Conservation (phyloP, 208 protist species). For the Trypanosoma congolense region DNA sequence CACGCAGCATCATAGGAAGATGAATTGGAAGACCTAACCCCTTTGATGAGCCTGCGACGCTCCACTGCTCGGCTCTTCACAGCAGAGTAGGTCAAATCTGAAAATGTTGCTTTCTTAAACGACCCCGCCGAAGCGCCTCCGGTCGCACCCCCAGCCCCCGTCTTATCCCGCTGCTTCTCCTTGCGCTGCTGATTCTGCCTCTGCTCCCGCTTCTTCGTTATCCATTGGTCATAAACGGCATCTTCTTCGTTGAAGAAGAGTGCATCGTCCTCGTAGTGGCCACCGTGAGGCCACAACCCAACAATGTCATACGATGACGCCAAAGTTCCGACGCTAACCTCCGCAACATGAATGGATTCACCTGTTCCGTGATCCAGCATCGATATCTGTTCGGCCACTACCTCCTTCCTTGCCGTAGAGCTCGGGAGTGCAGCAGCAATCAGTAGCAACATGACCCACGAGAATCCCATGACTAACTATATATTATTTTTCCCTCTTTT, state of each 20-base stretch:
- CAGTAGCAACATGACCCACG: no score
- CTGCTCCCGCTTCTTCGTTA: conserved; percentile 1
- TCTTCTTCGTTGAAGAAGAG: conserved; percentile 56
- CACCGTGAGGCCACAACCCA: conserved; percentile 40
- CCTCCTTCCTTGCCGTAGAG: no score
- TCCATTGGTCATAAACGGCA: conserved; percentile 30
- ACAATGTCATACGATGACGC: neutral
- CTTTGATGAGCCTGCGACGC: conserved; percentile 5
- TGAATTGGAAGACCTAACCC: conserved; percentile 5
- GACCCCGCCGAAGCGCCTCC: neutral
- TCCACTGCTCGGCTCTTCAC: conserved; percentile 8
- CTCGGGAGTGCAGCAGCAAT: neutral
- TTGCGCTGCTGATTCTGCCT: conserved; percentile 2
- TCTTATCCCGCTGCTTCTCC: neutral
- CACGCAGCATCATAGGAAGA: conserved; percentile 10
- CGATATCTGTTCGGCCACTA: neutral
- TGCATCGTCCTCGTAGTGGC: conserved; percentile 22
- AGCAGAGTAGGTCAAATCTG: neutral
- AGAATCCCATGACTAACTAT: no score
- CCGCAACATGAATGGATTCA: conserved; percentile 15
- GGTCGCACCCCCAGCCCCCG: neutral
- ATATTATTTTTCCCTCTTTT: no score
- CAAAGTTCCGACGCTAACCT: conserved; percentile 12
- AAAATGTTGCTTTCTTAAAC: neutral
- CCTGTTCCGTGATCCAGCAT: neutral